phyloP scores from a whole-genome alignment of 495 filamentous ascomycete species.

The Trichoderma orchidacearum region DNA sequence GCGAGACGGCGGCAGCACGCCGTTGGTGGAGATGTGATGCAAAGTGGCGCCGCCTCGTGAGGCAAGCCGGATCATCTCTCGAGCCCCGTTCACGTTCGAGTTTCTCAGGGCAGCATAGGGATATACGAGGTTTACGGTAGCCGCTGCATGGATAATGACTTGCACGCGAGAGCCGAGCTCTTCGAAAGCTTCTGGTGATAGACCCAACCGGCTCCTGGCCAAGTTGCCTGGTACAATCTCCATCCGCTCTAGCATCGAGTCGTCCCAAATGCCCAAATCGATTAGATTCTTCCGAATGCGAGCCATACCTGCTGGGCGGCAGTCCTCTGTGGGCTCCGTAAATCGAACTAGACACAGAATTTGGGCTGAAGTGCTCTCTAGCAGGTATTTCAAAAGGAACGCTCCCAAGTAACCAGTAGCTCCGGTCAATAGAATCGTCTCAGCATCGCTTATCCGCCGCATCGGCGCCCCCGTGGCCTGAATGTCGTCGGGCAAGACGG shows the following conservation, averaged over 20 bases:
- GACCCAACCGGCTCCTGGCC: constrained; percentile 41
- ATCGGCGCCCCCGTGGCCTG: constrained; percentile 28
- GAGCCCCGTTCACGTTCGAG: constrained; percentile 46
- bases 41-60: constrained; percentile 45
- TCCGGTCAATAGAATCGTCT: constrained; percentile 34
- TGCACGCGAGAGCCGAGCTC: constrained; percentile 41
- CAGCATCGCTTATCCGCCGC: constrained; percentile 37
- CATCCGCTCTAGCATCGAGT: constrained; percentile 55
- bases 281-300: constrained; percentile 48
- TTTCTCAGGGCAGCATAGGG: constrained; percentile 48
- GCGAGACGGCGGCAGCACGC: constrained; percentile 45
- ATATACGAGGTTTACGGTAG: constrained; percentile 55
- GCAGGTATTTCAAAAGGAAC: constrained; percentile 22
- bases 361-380: constrained; percentile 41
- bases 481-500: constrained; percentile 45
- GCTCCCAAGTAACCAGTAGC: constrained; percentile 26
- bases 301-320: constrained; percentile 39
- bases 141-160: constrained; percentile 52
- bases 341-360: constrained; percentile 57
- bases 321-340: constrained; percentile 38
- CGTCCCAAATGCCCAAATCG: constrained; percentile 50
- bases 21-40: constrained; percentile 59
- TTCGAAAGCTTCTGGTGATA: constrained; percentile 40
- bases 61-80: constrained; percentile 51
- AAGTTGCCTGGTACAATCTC: constrained; percentile 53